Percentiles rank a stretch among this genome's conserved stretches.
These are phyloP conservation scores for Globisporangium orthogonon DNA, from an alignment of 352 stramenopile species.

Conservation along the genomic window DNA sequence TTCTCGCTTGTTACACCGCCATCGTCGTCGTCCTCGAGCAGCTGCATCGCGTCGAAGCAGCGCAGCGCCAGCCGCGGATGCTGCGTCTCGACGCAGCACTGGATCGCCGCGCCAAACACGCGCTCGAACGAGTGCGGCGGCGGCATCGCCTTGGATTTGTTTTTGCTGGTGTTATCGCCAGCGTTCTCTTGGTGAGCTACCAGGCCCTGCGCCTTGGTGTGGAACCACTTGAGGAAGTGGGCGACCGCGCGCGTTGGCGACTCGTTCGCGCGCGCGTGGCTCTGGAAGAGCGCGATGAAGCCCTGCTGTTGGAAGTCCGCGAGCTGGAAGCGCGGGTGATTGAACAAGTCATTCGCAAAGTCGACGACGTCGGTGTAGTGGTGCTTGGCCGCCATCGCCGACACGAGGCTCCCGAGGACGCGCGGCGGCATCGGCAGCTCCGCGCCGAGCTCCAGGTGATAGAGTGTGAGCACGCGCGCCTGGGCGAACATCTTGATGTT, in stretches of 20 bases:
- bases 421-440: constrained; percentile 26
- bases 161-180: not conserved
- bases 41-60: constrained; percentile 30
- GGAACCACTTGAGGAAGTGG: constrained; percentile 36
- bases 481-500: constrained; percentile 54
- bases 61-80: constrained; percentile 43
- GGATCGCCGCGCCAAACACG: constrained; percentile 64
- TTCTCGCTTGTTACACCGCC: not conserved
- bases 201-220: constrained; percentile 1
- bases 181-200: not conserved
- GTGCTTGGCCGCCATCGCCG: constrained; percentile 31
- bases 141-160: constrained; percentile 2
- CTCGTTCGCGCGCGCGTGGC: constrained; percentile 13
- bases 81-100: constrained; percentile 40
- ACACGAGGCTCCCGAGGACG: constrained; percentile 46
- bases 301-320: constrained; percentile 52
- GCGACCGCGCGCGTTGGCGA: constrained; percentile 9
- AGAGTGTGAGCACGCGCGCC: constrained; percentile 42
- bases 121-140: constrained; percentile 28
- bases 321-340: constrained; percentile 19
- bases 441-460: constrained; percentile 24
- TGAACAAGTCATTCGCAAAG: constrained; percentile 33
- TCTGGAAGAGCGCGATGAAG: constrained; percentile 54
- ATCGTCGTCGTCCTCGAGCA: not conserved
- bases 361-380: constrained; percentile 23